Evolutionary conservation across 768 basidiomycete species (phyloP).

Genomic region (Leccinum boreale): DNA sequence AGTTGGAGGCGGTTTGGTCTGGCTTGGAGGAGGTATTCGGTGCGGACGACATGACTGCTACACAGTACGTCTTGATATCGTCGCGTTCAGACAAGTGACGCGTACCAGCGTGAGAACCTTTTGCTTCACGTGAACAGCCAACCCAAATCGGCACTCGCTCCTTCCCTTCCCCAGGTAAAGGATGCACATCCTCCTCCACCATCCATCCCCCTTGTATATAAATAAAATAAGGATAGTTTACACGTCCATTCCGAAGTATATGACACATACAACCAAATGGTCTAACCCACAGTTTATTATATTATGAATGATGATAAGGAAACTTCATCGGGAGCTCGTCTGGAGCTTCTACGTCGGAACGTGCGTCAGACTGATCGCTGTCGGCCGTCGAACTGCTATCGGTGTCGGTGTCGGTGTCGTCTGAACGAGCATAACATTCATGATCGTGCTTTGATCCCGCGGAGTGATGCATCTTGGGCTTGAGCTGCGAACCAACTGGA

Average conservation of each 20-base stretch:
- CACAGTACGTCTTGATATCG: background rate
- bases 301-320: slow-evolving; percentile 19
- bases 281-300: slow-evolving; percentile 12
- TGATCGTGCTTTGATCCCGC: slow-evolving; percentile 14
- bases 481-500: slow-evolving; percentile 21
- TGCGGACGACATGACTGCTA: slow-evolving; percentile 38
- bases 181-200: background rate
- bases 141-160: background rate
- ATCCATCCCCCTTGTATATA: slow-evolving; percentile 14
- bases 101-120: slow-evolving; percentile 24
- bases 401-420: slow-evolving; percentile 22
- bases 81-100: slow-evolving; percentile 3
- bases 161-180: background rate
- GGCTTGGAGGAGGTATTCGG: slow-evolving; percentile 50
- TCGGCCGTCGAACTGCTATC: slow-evolving; percentile 12
- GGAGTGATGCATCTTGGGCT: slow-evolving; percentile 19
- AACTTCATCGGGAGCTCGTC: slow-evolving; percentile 25
- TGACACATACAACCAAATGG: slow-evolving; percentile 2
- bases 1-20: slow-evolving; percentile 16
- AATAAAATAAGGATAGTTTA: slow-evolving; percentile 34
- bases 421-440: slow-evolving; percentile 24
- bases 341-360: slow-evolving; percentile 20
- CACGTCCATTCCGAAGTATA: slow-evolving; percentile 10
- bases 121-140: background rate
- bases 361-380: slow-evolving; percentile 27